A percentile compares a stretch with the other conserved stretches of the same genome.
Evolutionary conservation across 805 yeast genomes (phyloP).

Genomic region (Candida boleticola): DNA sequence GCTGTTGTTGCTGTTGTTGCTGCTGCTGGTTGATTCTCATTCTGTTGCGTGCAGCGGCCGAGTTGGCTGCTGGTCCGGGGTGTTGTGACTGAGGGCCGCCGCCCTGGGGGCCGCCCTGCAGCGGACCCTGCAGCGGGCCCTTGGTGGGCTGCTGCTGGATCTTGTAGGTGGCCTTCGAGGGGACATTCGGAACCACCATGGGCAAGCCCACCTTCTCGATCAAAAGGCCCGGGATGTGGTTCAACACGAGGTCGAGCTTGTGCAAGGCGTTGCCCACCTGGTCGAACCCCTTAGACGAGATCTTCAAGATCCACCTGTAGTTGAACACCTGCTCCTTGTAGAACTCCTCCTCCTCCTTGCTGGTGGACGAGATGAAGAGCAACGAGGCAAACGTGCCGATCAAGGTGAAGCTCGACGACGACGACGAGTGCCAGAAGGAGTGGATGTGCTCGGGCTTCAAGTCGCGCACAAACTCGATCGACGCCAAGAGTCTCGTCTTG

Average conservation of each 20-base stretch:
- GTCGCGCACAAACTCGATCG: constrained; percentile 73
- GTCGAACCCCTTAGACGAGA: constrained; percentile 72
- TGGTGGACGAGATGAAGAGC: constrained; percentile 63
- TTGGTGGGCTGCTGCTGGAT: constrained; percentile 2
- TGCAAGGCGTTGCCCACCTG: constrained; percentile 75
- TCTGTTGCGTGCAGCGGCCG: constrained; percentile 2
- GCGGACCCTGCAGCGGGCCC: not conserved
- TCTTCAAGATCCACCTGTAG: constrained; percentile 73
- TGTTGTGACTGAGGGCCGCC: too few species aligned
- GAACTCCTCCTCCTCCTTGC: constrained; percentile 59
- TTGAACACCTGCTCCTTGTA: constrained; percentile 70
- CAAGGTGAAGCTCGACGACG: constrained; percentile 73
- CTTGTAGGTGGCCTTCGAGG: constrained; percentile 13
- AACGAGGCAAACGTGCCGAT: constrained; percentile 89
- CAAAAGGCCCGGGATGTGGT: constrained; percentile 71
- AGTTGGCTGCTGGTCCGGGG: constrained; percentile 3
- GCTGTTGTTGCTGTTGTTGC: not conserved
- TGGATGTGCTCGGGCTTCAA: constrained; percentile 80
- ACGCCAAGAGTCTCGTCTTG: constrained; percentile 73
- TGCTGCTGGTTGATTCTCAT: constrained; percentile 5
- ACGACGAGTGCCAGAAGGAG: constrained; percentile 86
- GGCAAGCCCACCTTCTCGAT: constrained; percentile 38
- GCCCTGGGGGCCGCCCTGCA: not conserved
- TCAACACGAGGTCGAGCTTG: constrained; percentile 67
- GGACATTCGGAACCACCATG: constrained; percentile 33